phyloP scores from a whole-genome alignment of 2,329 filamentous ascomycete genomes.

The Paraconiothyrium brasiliense region DNA sequence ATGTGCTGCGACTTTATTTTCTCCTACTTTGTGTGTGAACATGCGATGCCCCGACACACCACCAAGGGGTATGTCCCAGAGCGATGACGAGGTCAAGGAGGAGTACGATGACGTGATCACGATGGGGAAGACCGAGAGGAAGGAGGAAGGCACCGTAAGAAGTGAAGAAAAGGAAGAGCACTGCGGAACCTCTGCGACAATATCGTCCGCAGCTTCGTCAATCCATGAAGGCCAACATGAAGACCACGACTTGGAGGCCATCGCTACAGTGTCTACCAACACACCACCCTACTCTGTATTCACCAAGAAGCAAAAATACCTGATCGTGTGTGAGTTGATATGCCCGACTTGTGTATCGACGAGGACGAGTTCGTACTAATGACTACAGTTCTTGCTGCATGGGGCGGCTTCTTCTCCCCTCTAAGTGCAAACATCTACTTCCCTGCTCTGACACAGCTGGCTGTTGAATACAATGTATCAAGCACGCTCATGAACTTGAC shows the following conservation, averaged over 20 bases:
- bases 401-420: conserved; percentile 62
- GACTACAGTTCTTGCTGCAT: conserved; percentile 47
- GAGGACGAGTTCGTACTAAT: background rate
- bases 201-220: conserved; percentile 16
- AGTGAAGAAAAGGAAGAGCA: conserved; percentile 4
- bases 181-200: conserved; percentile 2
- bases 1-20: background rate
- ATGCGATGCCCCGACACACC: conserved; percentile 11
- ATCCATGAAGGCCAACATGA: conserved; percentile 14
- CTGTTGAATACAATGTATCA: conserved; percentile 51
- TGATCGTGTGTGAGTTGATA: conserved; percentile 49
- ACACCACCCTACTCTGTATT: conserved; percentile 33
- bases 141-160: background rate
- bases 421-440: conserved; percentile 46
- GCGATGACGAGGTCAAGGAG: conserved; percentile 1
- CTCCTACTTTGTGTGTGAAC: background rate
- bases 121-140: background rate
- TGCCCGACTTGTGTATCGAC: background rate
- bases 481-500: conserved; percentile 58
- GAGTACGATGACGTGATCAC: conserved; percentile 4
- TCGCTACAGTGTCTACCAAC: conserved; percentile 19
- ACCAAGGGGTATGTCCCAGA: background rate
- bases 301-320: conserved; percentile 25
- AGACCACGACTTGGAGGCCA: conserved; percentile 25
- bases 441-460: conserved; percentile 38